Evolutionary conservation across 116 monocot species (phyloP), one percentile per base, ranked within the genome.

Genomic region (Trichopus zeylanicus): DNA sequence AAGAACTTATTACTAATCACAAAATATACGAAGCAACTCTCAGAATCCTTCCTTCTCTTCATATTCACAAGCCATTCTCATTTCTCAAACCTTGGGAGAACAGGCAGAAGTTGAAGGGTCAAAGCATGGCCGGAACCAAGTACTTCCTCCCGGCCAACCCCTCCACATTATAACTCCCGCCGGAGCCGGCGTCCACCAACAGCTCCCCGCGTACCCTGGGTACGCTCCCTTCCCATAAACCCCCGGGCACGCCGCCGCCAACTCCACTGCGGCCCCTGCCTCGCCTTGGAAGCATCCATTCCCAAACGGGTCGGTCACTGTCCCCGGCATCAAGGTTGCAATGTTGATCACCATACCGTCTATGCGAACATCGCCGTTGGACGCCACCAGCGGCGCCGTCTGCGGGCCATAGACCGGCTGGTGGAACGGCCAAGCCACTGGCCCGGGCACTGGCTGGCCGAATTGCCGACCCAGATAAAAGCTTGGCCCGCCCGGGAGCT

Each of bases 361-460:
- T 2, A 69, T 27, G 1, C 81, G 76, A 0, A 69, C 72, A 30
- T 81, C 80, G 11, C 63, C 72, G 21, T 72, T 81, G 0, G 81
- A 76, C 1, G 81, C 39, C 31, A 29, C 60, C 30, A 81, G 60
- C 6, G 80, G 75, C 26, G 66, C 31, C 6, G 28, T 55, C 52
- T 71, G 74, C 7, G 83, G 78, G 18, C 83, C 83, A 39, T 83
- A 83, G 15, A 53, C 18, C 6, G 83, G 83, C 59, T 71, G 70
- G 59, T 78, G 78, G 74, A 82, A 82, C 16, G 82, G 82, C 82
- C 82, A 78, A 16, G 83, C 83, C 83, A 83, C 55, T 74, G 74
- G 6, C 83, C 84, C 0, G 84, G 84, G 76, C 79, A 84, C 57
- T 79, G 79, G 22, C n/a, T 23, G 9, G 29, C 62, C 19, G 76